Evolutionary conservation across 2,329 filamentous ascomycete genomes (phyloP).

Genomic region (Exophiala viscosa): DNA sequence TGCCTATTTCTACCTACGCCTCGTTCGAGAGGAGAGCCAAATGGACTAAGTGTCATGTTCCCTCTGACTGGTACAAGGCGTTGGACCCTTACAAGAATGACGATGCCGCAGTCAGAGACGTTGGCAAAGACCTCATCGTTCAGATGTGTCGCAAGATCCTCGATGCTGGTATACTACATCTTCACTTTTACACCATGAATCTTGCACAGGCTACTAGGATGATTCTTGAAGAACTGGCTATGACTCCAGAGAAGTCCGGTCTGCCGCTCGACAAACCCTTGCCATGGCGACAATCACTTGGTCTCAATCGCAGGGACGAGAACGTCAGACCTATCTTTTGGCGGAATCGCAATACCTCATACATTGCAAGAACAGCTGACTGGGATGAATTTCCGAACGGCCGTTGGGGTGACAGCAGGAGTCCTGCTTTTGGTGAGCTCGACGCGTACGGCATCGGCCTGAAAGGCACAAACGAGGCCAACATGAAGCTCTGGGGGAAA

Average conservation of each 20-base stretch:
- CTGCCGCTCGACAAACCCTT: constrained; percentile 83
- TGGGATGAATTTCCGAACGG: constrained; percentile 99
- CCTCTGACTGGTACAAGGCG: constrained; percentile 72
- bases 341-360: constrained; percentile 94
- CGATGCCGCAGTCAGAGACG: constrained; percentile 83
- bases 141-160: constrained; percentile 87
- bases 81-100: constrained; percentile 96
- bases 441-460: constrained; percentile 92
- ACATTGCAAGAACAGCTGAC: constrained; percentile 90
- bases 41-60: constrained; percentile 84
- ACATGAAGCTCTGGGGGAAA: constrained; percentile 90
- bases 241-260: constrained; percentile 68
- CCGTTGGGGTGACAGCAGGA: constrained; percentile 94
- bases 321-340: constrained; percentile 98
- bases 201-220: constrained; percentile 89
- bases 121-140: constrained; percentile 81
- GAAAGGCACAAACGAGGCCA: constrained; percentile 92
- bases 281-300: constrained; percentile 93
- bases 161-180: constrained; percentile 73
- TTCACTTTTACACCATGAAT: constrained; percentile 99
- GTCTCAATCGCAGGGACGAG: constrained; percentile 80
- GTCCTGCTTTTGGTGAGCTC: constrained; percentile 90
- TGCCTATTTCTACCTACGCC: constrained; percentile 93
- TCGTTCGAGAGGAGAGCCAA: constrained; percentile 85
- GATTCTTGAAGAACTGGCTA: constrained; percentile 83